Evolutionary conservation across 257 asterid genomes (phyloP).

Genomic region (Solanum piurae): DNA sequence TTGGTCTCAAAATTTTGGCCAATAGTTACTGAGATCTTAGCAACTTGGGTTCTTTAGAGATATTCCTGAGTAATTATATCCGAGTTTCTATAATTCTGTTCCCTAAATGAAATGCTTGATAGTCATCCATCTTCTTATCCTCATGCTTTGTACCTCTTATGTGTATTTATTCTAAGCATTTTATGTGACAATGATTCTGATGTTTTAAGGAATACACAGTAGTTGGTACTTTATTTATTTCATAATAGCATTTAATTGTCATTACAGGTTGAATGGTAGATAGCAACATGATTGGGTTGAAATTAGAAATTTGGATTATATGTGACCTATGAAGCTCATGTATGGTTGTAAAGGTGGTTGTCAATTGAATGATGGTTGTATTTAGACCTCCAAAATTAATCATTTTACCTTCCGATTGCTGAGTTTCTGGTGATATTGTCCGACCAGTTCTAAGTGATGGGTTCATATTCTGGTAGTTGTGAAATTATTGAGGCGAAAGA

Average conservation of each 20-base stretch:
- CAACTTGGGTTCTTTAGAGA: background rate
- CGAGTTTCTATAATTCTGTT: background rate
- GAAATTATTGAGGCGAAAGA: conserved; percentile 68
- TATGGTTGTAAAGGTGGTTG: background rate
- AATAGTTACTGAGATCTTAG: background rate
- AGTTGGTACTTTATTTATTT: background rate
- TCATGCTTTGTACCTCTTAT: background rate
- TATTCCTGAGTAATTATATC: background rate
- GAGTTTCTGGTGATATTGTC: conserved; percentile 1
- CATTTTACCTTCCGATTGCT: background rate
- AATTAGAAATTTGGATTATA: background rate
- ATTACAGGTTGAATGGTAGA: background rate
- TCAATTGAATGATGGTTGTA: background rate
- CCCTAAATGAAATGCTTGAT: background rate
- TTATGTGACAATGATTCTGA: background rate
- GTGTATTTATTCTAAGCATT: background rate
- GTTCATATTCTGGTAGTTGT: conserved; percentile 40
- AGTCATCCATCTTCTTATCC: background rate
- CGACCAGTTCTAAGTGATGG: conserved; percentile 24
- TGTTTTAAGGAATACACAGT: background rate
- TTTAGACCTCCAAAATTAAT: background rate
- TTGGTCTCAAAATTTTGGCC: background rate
- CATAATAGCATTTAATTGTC: background rate
- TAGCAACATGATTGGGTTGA: background rate
- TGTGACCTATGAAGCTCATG: background rate